Base-by-base conservation (phyloP, 108 stramenopile species). In the Cyclostephanos invisitatus region DNA sequence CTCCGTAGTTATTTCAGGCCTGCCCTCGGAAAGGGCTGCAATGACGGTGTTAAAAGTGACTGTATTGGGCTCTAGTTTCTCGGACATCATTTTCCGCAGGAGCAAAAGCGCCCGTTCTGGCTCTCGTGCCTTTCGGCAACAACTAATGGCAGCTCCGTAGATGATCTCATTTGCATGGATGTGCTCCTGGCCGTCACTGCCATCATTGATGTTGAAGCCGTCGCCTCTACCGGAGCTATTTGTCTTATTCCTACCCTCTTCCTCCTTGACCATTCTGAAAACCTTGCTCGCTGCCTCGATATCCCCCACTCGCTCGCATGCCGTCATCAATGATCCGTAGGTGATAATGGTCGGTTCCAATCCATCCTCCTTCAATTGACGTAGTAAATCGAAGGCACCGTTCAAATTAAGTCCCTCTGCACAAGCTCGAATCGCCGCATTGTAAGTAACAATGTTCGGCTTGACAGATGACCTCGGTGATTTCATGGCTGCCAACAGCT, bases 141-240 rank as follows among this genome's bases (percentile, higher is more conserved):
- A 90, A 55, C 85, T 86, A 44, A 93, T 90, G 51, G 89, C 92
- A 15, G 92, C 92, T 32, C 92, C 92, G 64, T 88, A 93, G 42
- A 93, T 85, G 24, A 93, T 87, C 78, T 93, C 89, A 54, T 93
- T 90, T 47, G 84, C 75, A 15, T 51, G 55, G 21, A 89, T 70
- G 11, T 29, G 72, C 21, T 50, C 54, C 22, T 69, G 58, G 22
- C 58, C 58, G 14, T 25, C 21, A 49, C 44, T 38, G 44, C 56
- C 66, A 3, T 58, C 56, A 42, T 81, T 4, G 32, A 32, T 4
- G 32, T 32, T 32, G 32, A 2, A 32, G 32, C 32, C 32, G 32
- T 32, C 84, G 62, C 60, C 37, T 18, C 36, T n/a, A 40, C 60
- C n/a, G 21, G n/a, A 9, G 18, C 2, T 17, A 0, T 49, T 17